These are phyloP conservation scores for Pleurotus sapidus DNA, from an alignment of 768 basidiomycete species.

Conservation along the genomic window DNA sequence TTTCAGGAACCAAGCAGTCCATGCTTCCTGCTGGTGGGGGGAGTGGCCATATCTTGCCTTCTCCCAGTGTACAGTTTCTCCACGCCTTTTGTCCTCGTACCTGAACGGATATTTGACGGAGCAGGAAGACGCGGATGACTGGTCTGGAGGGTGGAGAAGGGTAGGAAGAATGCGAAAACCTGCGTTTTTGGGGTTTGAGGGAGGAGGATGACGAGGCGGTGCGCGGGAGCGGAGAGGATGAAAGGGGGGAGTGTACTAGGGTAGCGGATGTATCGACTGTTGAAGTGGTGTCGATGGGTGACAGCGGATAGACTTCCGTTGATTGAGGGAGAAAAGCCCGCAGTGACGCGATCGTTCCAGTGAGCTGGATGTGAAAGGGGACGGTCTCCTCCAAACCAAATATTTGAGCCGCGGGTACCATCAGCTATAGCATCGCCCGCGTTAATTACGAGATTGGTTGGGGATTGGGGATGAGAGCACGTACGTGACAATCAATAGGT, in stretches of 20 bases:
- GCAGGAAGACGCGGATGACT: conserved; percentile 45
- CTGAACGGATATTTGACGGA: conserved; percentile 45
- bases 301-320: conserved; percentile 1
- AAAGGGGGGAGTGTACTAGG: neutral
- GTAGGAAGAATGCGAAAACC: conserved; percentile 10
- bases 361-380: conserved; percentile 64
- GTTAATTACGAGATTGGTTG: conserved; percentile 1
- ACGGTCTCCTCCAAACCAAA: conserved; percentile 56
- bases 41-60: conserved; percentile 45
- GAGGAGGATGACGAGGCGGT: conserved; percentile 3
- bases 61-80: conserved; percentile 40
- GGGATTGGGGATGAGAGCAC: conserved; percentile 15
- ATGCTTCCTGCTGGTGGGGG: conserved; percentile 29
- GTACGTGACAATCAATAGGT: conserved; percentile 50
- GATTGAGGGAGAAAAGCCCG: conserved; percentile 37
- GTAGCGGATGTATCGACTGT: conserved; percentile 13
- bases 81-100: conserved; percentile 33
- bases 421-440: conserved; percentile 36
- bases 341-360: conserved; percentile 42
- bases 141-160: conserved; percentile 18
- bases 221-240: neutral
- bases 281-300: conserved; percentile 12
- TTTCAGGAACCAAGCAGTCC: conserved; percentile 12
- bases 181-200: neutral
- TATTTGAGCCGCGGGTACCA: conserved; percentile 54